Percentiles rank a stretch among this genome's conserved stretches.
phyloP scores from a whole-genome alignment of 805 yeast genomes.

The Jamesozyma spencerorum region DNA sequence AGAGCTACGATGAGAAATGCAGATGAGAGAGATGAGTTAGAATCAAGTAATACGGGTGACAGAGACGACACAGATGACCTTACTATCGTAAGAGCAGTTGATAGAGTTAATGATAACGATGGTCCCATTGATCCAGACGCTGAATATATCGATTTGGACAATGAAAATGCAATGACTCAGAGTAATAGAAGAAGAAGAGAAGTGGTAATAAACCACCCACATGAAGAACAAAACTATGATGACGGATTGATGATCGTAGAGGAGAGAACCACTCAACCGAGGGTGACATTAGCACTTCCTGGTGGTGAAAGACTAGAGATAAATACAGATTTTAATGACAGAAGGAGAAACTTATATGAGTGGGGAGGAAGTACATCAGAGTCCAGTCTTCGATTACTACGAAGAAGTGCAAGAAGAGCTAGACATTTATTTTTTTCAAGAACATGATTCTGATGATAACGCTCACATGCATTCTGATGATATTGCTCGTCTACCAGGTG shows the following conservation, averaged over 20 bases:
- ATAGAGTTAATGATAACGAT: conserved; percentile 7
- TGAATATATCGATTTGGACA: conserved; percentile 22
- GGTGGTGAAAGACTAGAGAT: conserved; percentile 21
- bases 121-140: conserved; percentile 22
- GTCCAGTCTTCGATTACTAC: conserved; percentile 12
- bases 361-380: conserved; percentile 13
- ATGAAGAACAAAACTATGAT: conserved; percentile 7
- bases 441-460: conserved; percentile 6
- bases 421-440: conserved; percentile 5
- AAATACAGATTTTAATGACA: conserved; percentile 15
- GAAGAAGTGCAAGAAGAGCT: conserved; percentile 16
- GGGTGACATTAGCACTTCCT: conserved; percentile 19
- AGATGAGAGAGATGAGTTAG: neutral
- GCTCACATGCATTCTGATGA: conserved; percentile 4
- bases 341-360: conserved; percentile 25
- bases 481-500: conserved; percentile 5
- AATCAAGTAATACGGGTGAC: neutral
- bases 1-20: conserved; percentile 1
- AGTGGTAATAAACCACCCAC: neutral
- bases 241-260: conserved; percentile 27
- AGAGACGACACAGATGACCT: conserved; percentile 15
- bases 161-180: conserved; percentile 7
- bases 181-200: neutral
- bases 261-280: conserved; percentile 20
- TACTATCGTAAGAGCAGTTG: conserved; percentile 14